A percentile compares a stretch with the other conserved stretches of the same genome.
Evolutionary conservation across 2,329 filamentous ascomycete genomes (phyloP).

Genomic region (Ophiostoma australiae): DNA sequence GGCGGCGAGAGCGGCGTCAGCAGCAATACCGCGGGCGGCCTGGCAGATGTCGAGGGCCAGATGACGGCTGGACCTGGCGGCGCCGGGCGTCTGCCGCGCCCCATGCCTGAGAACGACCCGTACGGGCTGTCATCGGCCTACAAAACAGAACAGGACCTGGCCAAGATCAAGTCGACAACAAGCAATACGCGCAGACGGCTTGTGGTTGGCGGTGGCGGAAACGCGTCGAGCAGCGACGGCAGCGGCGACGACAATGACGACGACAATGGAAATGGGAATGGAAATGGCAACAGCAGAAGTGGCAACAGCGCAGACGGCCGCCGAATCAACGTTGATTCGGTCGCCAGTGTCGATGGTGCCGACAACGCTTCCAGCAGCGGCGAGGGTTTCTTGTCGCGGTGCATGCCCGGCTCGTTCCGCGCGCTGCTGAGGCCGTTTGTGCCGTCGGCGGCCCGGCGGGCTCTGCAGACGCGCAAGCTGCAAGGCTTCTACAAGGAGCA

Average conservation of each 20-base stretch:
- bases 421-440: conserved; percentile 30
- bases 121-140: conserved; percentile 71
- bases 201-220: neutral
- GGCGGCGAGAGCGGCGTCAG: conserved; percentile 15
- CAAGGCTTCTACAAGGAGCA: conserved; percentile 83
- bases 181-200: conserved; percentile 44
- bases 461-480: conserved; percentile 42
- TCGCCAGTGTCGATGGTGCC: neutral
- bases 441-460: conserved; percentile 35
- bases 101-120: conserved; percentile 67
- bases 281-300: neutral
- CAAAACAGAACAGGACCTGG: conserved; percentile 73
- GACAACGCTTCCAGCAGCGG: neutral
- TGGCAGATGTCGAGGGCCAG: conserved; percentile 48
- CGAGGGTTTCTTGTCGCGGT: neutral
- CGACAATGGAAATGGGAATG: neutral
- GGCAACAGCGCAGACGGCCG: neutral
- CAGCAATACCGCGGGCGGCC: conserved; percentile 8
- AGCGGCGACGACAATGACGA: conserved; percentile 1
- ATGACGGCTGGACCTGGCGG: conserved; percentile 33
- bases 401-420: conserved; percentile 27
- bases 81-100: conserved; percentile 49
- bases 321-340: neutral
- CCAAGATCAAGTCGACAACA: conserved; percentile 72
- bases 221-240: neutral